Base-by-base conservation (phyloP, 2,329 filamentous ascomycete genomes). In the Xylaria sp. region DNA sequence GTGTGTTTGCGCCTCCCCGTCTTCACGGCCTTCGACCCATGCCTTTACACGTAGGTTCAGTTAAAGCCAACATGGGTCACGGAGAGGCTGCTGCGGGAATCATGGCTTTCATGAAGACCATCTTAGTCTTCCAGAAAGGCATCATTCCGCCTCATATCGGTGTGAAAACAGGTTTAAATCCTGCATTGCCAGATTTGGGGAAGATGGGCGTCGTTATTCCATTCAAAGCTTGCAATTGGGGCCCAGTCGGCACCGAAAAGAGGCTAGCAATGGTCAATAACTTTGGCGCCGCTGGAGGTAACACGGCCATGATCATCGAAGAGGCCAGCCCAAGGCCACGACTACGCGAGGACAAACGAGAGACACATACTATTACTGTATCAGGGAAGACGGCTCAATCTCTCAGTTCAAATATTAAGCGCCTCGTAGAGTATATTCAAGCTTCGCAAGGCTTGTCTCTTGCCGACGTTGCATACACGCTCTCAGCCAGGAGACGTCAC, bases 1-100 rank as follows among this genome's bases (percentile, higher is more conserved):
- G 86, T 41, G 81, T 86, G 2, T 90, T 91, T 71, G 56, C 34
- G 10, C 25, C 34, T 39, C 36, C 36, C 36, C 36, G 36, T 39
- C 13, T 15, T 39, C 36, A 39, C 6, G 12, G 50, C 41, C 60
- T 23, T 28, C 13, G 2, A 28, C 23, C 23, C 1, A 25, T 25
- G 10, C 61, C 61, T n/a, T 41, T 63, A 9, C 36, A 56, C 9
- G 65, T 72, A 2, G 63, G 72, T 1, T 65, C 70, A 13, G 65
- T 65, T 15, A 73, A 73, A 43, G 48, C 67, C 3, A 73, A 73
- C 28, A 46, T 73, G 5, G 72, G 72, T 2, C 72, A 73, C 41
- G 57, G 55, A 8, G 72, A 73, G 28, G 67, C 72, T 4, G 72
- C 67, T 1, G 65, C 66, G 0, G 72, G 72, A 0, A 53, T 70